Evolutionary conservation across 768 basidiomycete genomes (phyloP).

Genomic region (Collybia mongolica): DNA sequence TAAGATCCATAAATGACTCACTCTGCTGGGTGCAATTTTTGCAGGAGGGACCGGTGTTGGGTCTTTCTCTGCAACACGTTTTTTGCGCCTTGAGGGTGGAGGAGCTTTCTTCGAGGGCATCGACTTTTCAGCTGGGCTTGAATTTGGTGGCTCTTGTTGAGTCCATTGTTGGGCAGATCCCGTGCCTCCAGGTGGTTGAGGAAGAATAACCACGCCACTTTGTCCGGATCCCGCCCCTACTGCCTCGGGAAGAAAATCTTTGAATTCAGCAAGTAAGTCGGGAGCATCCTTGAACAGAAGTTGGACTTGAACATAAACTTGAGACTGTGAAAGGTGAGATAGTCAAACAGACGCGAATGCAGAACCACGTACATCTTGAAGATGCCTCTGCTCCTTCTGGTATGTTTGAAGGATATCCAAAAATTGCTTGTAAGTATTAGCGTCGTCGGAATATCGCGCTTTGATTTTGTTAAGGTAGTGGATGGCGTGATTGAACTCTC

Average conservation of each 20-base stretch:
- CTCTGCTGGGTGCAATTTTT: conserved; percentile 48
- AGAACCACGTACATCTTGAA: conserved; percentile 61
- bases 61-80: conserved; percentile 67
- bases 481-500: conserved; percentile 92
- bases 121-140: conserved; percentile 35
- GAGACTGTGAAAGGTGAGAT: conserved; percentile 39
- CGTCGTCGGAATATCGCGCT: conserved; percentile 81
- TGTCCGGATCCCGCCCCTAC: conserved; percentile 39
- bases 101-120: conserved; percentile 38
- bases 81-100: conserved; percentile 54
- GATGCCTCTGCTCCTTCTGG: conserved; percentile 77
- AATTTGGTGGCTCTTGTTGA: conserved; percentile 33
- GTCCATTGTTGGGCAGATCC: conserved; percentile 36
- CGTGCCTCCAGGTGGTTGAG: conserved; percentile 33
- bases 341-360: conserved; percentile 5
- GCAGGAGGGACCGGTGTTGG: conserved; percentile 54
- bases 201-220: conserved; percentile 45
- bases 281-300: conserved; percentile 78
- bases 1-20: conserved; percentile 24
- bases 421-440: conserved; percentile 91
- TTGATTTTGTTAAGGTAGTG: conserved; percentile 99
- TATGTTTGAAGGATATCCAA: conserved; percentile 86
- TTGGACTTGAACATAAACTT: conserved; percentile 82
- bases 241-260: conserved; percentile 74
- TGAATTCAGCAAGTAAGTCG: conserved; percentile 79